Base-by-base conservation (phyloP, 768 basidiomycete genomes). In the Tulasnella sp. region DNA sequence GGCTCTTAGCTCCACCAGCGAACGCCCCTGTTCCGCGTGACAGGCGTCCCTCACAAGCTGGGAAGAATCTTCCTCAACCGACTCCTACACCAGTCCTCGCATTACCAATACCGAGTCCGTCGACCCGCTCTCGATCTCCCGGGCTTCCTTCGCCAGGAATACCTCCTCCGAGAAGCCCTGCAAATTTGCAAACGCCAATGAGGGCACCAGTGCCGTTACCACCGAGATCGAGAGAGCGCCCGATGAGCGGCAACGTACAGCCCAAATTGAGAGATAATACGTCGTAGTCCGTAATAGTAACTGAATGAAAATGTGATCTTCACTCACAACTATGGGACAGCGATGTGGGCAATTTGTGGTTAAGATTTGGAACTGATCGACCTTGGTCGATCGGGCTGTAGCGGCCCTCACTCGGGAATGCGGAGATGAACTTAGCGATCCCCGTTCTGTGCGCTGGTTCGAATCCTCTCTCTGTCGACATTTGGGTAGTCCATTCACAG, bases 1-100 rank as follows among this genome's bases (percentile, higher is more conserved):
- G 85, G n/a, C 81, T 91, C 3, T 83, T 92, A 5, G 75, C 66
- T 35, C 32, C 71, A 11, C 75, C 75, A 12, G 26, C 52, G 11
- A 59, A 59, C 11, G 52, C 52, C 5, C 52, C 52, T 59, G 52
- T 59, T 59, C 52, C 52, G 5, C 52, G 52, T 9, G 52, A 59
- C 11, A 59, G 52, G 22, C 52, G 52, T 59, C 52, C 52, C 1
- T 59, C 52, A 59, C 52, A 59, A 59, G 52, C 52, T 22, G 52
- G 52, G 14, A 59, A 59, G 52, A 59, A 59, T 22, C 52, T 59
- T 12, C 52, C 52, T 59, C 26, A 29, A 59, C 52, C 52, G 32
- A 22, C 52, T 59, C 52, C 52, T 22, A 32, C 52, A 59, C 52
- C 52, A 11, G 26, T 59, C 16, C 52, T 59, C 26, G 52, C 52